These are phyloP conservation scores for Hymenoscyphus repandus DNA, from an alignment of 2,329 filamentous ascomycete species.

Conservation along the genomic window DNA sequence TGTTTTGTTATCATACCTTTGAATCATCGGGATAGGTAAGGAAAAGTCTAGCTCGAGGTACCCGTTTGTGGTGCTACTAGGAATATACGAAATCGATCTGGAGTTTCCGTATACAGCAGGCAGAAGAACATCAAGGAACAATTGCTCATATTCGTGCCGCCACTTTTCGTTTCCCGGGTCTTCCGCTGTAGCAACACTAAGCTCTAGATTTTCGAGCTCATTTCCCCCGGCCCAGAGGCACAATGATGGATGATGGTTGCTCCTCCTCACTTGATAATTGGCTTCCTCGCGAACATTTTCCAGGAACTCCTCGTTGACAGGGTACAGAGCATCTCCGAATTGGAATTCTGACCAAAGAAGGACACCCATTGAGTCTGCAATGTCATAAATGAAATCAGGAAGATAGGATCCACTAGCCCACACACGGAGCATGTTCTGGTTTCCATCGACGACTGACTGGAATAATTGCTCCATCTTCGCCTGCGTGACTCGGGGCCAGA, in stretches of 20 bases:
- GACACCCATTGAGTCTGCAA: slow-evolving; percentile 56
- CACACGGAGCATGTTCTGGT: slow-evolving; percentile 60
- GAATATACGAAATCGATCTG: slow-evolving; percentile 54
- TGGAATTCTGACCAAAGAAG: slow-evolving; percentile 60
- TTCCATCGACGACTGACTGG: slow-evolving; percentile 48
- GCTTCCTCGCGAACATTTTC: slow-evolving; percentile 52
- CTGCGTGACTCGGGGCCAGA: slow-evolving; percentile 55
- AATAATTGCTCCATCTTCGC: slow-evolving; percentile 48
- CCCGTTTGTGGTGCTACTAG: slow-evolving; percentile 55
- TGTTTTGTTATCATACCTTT: slow-evolving; percentile 51
- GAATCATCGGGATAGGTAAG: slow-evolving; percentile 45
- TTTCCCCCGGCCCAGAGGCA: slow-evolving; percentile 53
- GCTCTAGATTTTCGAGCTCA: slow-evolving; percentile 53
- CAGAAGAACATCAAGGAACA: slow-evolving; percentile 51
- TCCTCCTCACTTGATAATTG: slow-evolving; percentile 53
- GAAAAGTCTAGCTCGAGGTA: slow-evolving; percentile 50
- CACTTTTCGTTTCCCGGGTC: slow-evolving; percentile 24
- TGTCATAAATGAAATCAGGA: slow-evolving; percentile 57
- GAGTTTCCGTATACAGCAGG: slow-evolving; percentile 53
- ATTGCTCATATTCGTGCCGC: slow-evolving; percentile 46
- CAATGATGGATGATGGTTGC: slow-evolving; percentile 55
- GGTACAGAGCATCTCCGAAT: slow-evolving; percentile 56
- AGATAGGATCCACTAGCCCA: slow-evolving; percentile 57
- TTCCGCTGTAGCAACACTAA: slow-evolving; percentile 30
- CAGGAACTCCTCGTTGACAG: slow-evolving; percentile 47